Conservation (phyloP, 2,329 filamentous ascomycete genomes). For the Colletotrichum gloeosporioides region DNA sequence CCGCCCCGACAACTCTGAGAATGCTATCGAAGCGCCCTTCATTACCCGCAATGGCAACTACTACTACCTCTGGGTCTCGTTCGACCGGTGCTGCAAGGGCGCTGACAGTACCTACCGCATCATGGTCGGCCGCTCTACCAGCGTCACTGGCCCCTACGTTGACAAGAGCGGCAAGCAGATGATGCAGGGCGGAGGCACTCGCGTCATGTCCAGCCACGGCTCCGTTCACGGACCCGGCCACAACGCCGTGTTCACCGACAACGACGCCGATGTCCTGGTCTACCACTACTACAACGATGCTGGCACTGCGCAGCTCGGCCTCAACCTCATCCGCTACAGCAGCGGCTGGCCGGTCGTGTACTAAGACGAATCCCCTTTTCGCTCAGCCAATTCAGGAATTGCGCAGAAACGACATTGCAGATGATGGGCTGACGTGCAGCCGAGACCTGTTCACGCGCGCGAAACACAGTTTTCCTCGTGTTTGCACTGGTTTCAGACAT, state of each 20-base stretch:
- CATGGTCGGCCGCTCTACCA: constrained; percentile 36
- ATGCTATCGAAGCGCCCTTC: constrained; percentile 34
- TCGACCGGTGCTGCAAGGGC: constrained; percentile 35
- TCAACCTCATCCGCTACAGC: constrained; percentile 35
- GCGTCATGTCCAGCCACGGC: constrained; percentile 32
- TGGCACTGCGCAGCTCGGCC: constrained; percentile 30
- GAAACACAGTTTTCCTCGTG: too few species aligned
- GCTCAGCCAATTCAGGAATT: neutral
- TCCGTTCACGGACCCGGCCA: constrained; percentile 35
- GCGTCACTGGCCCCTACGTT: constrained; percentile 31
- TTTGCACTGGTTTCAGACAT: neutral
- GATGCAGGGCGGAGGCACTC: constrained; percentile 33
- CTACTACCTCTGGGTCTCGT: constrained; percentile 38
- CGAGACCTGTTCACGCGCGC: neutral
- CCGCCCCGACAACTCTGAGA: constrained; percentile 22
- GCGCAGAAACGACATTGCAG: neutral
- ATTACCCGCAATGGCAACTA: constrained; percentile 31
- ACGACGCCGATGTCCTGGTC: constrained; percentile 33
- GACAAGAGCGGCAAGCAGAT: constrained; percentile 29
- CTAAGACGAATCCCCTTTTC: neutral
- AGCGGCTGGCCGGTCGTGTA: constrained; percentile 34
- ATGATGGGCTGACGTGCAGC: neutral
- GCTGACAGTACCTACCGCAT: constrained; percentile 33
- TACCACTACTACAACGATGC: constrained; percentile 35
- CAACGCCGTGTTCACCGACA: constrained; percentile 34